These are phyloP conservation scores for Ceriops decandra DNA, from an alignment of 345 rosid species.

Conservation along the genomic window DNA sequence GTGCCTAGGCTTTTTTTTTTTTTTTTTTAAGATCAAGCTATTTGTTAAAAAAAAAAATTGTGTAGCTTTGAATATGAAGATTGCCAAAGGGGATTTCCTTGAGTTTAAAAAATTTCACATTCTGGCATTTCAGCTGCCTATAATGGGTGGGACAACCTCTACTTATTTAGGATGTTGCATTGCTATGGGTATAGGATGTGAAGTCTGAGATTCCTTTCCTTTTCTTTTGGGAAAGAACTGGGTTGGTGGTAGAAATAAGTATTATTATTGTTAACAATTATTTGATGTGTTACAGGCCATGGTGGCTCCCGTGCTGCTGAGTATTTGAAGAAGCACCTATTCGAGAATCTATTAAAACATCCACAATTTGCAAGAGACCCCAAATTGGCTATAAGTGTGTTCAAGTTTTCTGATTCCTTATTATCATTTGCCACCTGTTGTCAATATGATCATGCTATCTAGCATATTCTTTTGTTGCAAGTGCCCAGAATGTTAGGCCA, in stretches of 20 bases:
- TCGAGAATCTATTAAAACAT: constrained; percentile 86
- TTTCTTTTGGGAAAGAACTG: not conserved
- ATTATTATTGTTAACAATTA: not conserved
- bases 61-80: too few species aligned
- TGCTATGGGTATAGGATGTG: not conserved
- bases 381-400: constrained; percentile 77
- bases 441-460: constrained; percentile 5
- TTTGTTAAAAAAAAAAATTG: not conserved
- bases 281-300: constrained; percentile 58
- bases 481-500: too few species aligned
- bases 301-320: constrained; percentile 99
- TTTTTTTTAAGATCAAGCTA: not conserved
- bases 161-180: not conserved
- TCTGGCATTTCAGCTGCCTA: not conserved
- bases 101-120: not conserved
- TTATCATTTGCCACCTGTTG: not conserved
- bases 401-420: constrained; percentile 1
- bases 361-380: constrained; percentile 74
- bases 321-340: constrained; percentile 85
- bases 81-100: too few species aligned
- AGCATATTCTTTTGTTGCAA: constrained; percentile 4
- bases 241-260: not conserved
- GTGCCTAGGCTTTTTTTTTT: not conserved
- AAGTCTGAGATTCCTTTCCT: not conserved
- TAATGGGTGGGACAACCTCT: not conserved